Evolutionary conservation across 352 stramenopile species (phyloP).

Genomic region (Nothophytophthora sp.): DNA sequence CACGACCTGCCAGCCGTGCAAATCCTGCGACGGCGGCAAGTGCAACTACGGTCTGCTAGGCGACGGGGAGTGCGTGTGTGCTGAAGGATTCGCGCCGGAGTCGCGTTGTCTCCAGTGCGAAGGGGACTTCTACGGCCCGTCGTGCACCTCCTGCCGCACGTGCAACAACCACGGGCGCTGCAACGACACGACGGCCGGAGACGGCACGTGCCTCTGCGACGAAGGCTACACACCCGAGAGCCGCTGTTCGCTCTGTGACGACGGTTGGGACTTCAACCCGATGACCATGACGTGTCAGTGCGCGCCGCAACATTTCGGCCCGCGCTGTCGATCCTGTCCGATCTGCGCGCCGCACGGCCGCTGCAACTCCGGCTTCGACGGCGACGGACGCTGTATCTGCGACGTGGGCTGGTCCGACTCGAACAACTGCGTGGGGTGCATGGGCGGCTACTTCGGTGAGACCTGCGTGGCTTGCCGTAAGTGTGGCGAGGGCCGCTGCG

Average conservation of each 20-base stretch:
- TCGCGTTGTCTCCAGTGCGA: constrained; percentile 79
- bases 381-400: constrained; percentile 85
- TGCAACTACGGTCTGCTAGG: constrained; percentile 83
- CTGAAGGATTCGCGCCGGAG: constrained; percentile 72
- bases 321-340: constrained; percentile 77
- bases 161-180: constrained; percentile 86
- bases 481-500: constrained; percentile 78
- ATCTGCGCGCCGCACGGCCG: constrained; percentile 85
- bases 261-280: constrained; percentile 89
- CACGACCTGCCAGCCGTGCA: constrained; percentile 64
- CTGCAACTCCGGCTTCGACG: constrained; percentile 81
- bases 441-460: constrained; percentile 79
- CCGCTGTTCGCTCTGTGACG: constrained; percentile 76
- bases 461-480: constrained; percentile 73
- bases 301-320: constrained; percentile 77
- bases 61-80: constrained; percentile 81
- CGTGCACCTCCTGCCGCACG: constrained; percentile 75
- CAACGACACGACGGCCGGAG: constrained; percentile 65
- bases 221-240: constrained; percentile 80
- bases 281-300: constrained; percentile 88
- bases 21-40: constrained; percentile 74
- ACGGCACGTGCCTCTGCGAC: constrained; percentile 82
- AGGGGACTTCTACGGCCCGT: constrained; percentile 69
- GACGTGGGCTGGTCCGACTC: constrained; percentile 86
- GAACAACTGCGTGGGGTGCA: constrained; percentile 89